A percentile compares a stretch with the other conserved stretches of the same genome.
phyloP scores from a whole-genome alignment of 2,329 filamentous ascomycete species.

The Diaporthe citri region DNA sequence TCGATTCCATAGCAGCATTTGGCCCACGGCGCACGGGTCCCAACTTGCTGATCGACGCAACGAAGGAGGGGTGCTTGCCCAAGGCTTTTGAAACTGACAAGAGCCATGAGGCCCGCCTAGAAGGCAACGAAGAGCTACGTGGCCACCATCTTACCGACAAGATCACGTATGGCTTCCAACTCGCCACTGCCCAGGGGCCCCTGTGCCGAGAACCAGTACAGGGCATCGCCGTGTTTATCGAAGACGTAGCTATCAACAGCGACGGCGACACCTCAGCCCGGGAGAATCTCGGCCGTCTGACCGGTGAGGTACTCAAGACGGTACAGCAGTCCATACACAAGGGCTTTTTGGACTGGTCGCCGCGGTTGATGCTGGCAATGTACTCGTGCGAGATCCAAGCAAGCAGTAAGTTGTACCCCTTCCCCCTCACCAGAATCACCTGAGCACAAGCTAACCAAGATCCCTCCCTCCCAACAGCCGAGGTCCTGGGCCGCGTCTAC shows the following conservation, averaged over 20 bases:
- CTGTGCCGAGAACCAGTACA: conserved; percentile 94
- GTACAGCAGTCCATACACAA: conserved; percentile 85
- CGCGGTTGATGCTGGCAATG: conserved; percentile 95
- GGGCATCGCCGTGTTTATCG: conserved; percentile 90
- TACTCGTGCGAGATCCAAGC: conserved; percentile 98
- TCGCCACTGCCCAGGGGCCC: conserved; percentile 88
- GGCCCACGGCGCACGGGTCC: conserved; percentile 87
- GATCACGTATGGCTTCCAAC: conserved; percentile 92
- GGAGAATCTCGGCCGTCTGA: conserved; percentile 82
- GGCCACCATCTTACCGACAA: conserved; percentile 87
- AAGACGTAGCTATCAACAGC: conserved; percentile 76
- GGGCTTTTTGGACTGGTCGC: conserved; percentile 95
- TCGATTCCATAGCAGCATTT: conserved; percentile 90
- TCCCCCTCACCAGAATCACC: neutral
- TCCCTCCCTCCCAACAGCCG: conserved; percentile 64
- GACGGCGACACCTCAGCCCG: conserved; percentile 66
- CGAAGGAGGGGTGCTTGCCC: conserved; percentile 76
- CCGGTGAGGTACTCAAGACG: conserved; percentile 92
- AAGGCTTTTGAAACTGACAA: conserved; percentile 71
- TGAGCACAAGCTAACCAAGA: conserved; percentile 37
- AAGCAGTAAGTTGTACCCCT: conserved; percentile 70
- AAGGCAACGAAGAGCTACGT: conserved; percentile 63
- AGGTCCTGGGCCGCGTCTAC: conserved; percentile 95
- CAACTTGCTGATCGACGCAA: conserved; percentile 90
- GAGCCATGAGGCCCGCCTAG: conserved; percentile 49